Evolutionary conservation across 306 rosid genomes (phyloP), one percentile per base, ranked within the genome.

Genomic region (Carpinus viminea): DNA sequence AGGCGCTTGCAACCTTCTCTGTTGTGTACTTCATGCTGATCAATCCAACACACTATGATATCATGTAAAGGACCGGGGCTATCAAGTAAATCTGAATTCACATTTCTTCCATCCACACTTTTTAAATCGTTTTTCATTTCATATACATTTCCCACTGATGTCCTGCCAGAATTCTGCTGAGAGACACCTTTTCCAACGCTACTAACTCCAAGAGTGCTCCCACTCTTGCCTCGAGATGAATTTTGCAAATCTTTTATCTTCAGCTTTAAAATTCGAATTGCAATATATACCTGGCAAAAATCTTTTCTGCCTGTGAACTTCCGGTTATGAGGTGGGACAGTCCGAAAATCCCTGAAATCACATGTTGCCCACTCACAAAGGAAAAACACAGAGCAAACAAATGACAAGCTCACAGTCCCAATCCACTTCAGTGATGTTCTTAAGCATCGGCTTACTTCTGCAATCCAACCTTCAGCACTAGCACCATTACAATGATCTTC

Each of bases 341-440:
- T 79, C 47, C 89, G 86, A 83, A 88, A 91, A 84, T 90, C 91
- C 89, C 99, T 83, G 87, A 87, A 93, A 79, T 89, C 98, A 89
- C 99, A 95, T 47, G 98, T 90, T 77, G 98, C 99, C 99, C 99
- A 95, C 85, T 95, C 99, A 50, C 97, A 93, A 24, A 95, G 90
- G 84, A 91, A 90, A 89, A 95, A 95, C 65, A 91, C 94, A 12
- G 98, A 91, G 82, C 88, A 81, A 73, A 90, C 78, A 80, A 90
- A 80, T 43, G 98, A 84, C 48, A 83, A 68, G 81, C 70, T 83
- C 76, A 90, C 88, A 76, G 87, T 85, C 76, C 88, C 93, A 81
- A 93, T 82, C 97, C 97, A 93, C 79, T 86, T 95, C 86, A 95
- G 59, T 3, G 98, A 90, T 83, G 92, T 86, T 88, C 92, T 91